A percentile compares a stretch with the other conserved stretches of the same genome.
phyloP scores from a whole-genome alignment of 768 basidiomycete genomes.

The Calocybe gangraenosa region DNA sequence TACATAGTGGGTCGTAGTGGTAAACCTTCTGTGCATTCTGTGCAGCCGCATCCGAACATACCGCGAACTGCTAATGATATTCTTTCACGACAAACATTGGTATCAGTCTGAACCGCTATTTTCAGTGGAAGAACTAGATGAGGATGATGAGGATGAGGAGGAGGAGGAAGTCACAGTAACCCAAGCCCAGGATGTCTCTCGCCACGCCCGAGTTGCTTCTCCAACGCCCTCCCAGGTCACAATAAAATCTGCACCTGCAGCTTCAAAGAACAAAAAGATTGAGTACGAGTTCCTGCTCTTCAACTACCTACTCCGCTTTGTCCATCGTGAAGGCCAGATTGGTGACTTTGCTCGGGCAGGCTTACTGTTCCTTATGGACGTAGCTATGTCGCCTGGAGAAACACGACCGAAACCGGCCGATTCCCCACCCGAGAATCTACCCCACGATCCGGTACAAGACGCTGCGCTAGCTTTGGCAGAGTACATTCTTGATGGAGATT shows the following conservation, averaged over 20 bases:
- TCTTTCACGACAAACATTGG: constrained; percentile 95
- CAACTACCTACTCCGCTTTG: constrained; percentile 92
- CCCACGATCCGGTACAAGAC: constrained; percentile 71
- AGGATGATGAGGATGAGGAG: constrained; percentile 58
- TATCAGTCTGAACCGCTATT: constrained; percentile 74
- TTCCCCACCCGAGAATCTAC: constrained; percentile 26
- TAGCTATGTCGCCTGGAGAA: constrained; percentile 84
- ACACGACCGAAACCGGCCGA: constrained; percentile 29
- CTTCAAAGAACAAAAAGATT: constrained; percentile 52
- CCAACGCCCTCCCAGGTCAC: constrained; percentile 61
- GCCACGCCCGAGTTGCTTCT: constrained; percentile 36
- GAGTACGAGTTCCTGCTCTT: constrained; percentile 96
- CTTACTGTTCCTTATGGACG: constrained; percentile 90
- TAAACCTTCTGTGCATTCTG: constrained; percentile 86
- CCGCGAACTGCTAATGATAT: constrained; percentile 91
- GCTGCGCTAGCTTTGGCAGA: constrained; percentile 86
- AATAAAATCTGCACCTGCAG: constrained; percentile 42
- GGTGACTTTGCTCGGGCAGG: constrained; percentile 94
- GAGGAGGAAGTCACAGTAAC: constrained; percentile 40
- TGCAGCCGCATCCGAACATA: constrained; percentile 90
- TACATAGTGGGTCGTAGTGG: constrained; percentile 51
- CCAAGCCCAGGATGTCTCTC: constrained; percentile 14
- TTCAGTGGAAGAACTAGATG: constrained; percentile 72
- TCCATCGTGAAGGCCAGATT: constrained; percentile 89
- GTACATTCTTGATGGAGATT: constrained; percentile 95